These are phyloP conservation scores for Ciborinia camelliae DNA, from an alignment of 2,329 filamentous ascomycete genomes.

Conservation along the genomic window DNA sequence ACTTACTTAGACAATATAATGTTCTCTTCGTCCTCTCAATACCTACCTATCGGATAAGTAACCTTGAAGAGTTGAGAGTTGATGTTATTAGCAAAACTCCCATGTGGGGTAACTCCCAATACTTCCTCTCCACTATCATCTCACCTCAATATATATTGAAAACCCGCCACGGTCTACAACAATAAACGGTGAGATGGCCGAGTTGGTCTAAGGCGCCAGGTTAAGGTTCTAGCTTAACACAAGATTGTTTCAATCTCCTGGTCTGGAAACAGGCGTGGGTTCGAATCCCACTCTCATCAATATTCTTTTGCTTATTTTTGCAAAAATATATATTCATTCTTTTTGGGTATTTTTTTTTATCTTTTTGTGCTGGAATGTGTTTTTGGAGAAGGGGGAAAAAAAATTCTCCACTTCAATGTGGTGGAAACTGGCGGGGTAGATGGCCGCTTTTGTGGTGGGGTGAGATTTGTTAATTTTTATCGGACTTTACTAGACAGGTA, in stretches of 20 bases:
- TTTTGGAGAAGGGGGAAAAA: no score
- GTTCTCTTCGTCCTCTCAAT: no score
- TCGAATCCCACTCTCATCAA: slow-evolving; percentile 15
- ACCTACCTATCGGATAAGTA: no score
- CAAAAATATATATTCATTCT: no score
- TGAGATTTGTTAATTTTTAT: background rate
- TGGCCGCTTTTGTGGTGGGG: background rate
- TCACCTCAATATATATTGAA: no score
- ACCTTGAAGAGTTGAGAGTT: no score
- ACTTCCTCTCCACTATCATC: no score
- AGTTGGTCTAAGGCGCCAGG: slow-evolving; percentile 16
- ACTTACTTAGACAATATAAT: no score
- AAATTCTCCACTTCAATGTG: background rate
- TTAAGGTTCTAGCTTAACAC: background rate
- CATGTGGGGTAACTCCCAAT: no score
- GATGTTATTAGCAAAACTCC: no score
- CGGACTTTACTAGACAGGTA: no score
- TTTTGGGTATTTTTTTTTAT: background rate
- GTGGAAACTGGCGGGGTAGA: background rate
- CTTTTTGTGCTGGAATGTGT: background rate
- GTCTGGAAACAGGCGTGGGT: slow-evolving; percentile 16
- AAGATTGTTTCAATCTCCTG: slow-evolving; percentile 5
- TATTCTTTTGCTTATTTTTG: background rate
- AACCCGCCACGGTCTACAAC: no score
- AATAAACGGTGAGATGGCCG: slow-evolving; percentile 13